Evolutionary conservation across 345 rosid genomes (phyloP).

Genomic region (Gossypioides kirkii): DNA sequence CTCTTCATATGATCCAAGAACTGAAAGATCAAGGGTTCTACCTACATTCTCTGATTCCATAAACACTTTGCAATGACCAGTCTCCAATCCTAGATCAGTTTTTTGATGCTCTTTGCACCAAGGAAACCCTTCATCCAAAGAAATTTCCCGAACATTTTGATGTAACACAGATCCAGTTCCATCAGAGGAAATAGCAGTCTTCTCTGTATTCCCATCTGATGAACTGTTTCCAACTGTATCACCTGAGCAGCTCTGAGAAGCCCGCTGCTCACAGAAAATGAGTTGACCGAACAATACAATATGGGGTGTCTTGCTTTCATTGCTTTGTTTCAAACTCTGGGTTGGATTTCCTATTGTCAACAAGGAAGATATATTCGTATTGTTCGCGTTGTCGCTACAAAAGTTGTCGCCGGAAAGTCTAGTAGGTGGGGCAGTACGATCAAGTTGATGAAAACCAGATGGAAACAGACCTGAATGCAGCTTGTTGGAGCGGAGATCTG

Average conservation of each 20-base stretch:
- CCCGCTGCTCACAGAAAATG: slow-evolving; percentile 59
- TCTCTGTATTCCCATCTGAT: slow-evolving; percentile 45
- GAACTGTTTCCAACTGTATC: slow-evolving; percentile 49
- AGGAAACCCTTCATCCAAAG: slow-evolving; percentile 64
- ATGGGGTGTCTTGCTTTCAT: slow-evolving; percentile 53
- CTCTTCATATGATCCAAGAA: slow-evolving; percentile 75
- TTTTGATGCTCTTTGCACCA: slow-evolving; percentile 41
- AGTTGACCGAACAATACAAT: slow-evolving; percentile 80
- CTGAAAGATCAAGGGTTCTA: slow-evolving; percentile 69
- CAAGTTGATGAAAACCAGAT: slow-evolving; percentile 37
- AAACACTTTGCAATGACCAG: slow-evolving; percentile 83
- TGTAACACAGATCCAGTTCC: slow-evolving; percentile 47
- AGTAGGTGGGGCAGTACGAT: slow-evolving; percentile 29
- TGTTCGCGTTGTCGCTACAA: slow-evolving; percentile 23
- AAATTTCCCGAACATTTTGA: slow-evolving; percentile 47
- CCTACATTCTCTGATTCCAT: slow-evolving; percentile 85
- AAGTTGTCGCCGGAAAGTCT: slow-evolving; percentile 28
- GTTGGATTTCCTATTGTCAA: slow-evolving; percentile 57
- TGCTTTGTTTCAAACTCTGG: slow-evolving; percentile 31
- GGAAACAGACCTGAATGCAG: slow-evolving; percentile 48
- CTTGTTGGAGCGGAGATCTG: slow-evolving; percentile 61
- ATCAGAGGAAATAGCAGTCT: slow-evolving; percentile 48
- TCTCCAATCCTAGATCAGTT: slow-evolving; percentile 39
- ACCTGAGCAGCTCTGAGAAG: slow-evolving; percentile 55
- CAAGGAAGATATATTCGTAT: slow-evolving; percentile 48